Base-by-base conservation (phyloP, 2,329 filamentous ascomycete species). In the Claviceps cyperi region DNA sequence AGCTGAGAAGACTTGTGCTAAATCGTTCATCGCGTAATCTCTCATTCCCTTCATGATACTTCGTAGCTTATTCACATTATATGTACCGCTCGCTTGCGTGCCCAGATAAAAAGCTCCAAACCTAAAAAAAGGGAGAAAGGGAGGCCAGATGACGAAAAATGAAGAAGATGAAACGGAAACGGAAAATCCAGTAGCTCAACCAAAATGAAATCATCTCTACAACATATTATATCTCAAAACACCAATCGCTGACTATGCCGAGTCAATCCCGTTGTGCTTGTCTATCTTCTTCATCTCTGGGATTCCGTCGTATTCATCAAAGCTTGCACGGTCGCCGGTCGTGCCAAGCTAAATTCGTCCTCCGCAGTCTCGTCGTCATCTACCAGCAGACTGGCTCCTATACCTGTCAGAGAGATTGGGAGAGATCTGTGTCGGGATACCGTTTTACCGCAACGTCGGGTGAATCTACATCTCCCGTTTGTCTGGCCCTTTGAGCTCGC, bases 311-410 rank as follows among this genome's bases (percentile, higher is more conserved):
- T 56, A 36, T 52, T 53, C 51, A 53, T 52, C 17, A 53, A 37
- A 41, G 52, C 46, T 28, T 47, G 43, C 39, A 53, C 50, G 17
- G 52, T 55, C 19, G 52, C 51, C 45, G 56, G 51, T 44, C 22
- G 49, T 32, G 37, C 50, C 47, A 15, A 55, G 35, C 50, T 48
- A 15, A 55, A 53, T 24, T 58, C 56, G 37, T 58, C 51, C 15
- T 57, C 53, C 22, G 51, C 45, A 11, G 46, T 48, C 8, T 48
- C 44, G 48, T 50, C 54, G 45, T 54, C 55, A n/a, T 54, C 44
- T 5, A 49, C 54, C 37, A 55, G 35, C 43, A 59, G 51, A 7
- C 55, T 58, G 28, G 57, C 59, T 11, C 59, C 59, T 11, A 61
- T 55, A n/a, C 59, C 60, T 19, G 57, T 53, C 14, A 62, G 52